A percentile compares a stretch with the other conserved stretches of the same genome.
Conservation (phyloP, 805 yeast species). For the Zygosaccharomyces bailii region DNA sequence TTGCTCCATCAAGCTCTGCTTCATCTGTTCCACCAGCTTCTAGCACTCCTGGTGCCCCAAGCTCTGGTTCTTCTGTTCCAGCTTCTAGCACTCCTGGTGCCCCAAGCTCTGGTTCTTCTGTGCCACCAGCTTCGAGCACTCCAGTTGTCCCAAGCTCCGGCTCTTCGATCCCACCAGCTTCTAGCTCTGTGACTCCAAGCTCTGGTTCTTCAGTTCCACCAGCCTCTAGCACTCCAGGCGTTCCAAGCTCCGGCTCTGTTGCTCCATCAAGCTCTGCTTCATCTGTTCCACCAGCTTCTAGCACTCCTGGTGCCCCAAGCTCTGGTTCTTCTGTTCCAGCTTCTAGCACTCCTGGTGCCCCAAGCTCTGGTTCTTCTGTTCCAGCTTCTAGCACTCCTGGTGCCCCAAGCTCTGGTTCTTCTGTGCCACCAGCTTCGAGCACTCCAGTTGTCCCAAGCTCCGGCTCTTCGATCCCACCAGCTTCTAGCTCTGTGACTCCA, state of each 20-base stretch:
- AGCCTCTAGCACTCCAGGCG: too few relatives aligned
- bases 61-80: neutral
- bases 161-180: neutral
- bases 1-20: neutral
- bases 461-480: neutral
- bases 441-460: too few relatives aligned
- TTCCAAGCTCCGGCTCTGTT: too few relatives aligned
- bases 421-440: neutral
- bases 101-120: neutral
- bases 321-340: too few relatives aligned
- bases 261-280: neutral
- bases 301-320: neutral
- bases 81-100: neutral
- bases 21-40: neutral
- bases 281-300: neutral
- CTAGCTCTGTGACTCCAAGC: too few relatives aligned
- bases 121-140: neutral
- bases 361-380: neutral
- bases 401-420: neutral
- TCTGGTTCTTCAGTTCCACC: too few relatives aligned
- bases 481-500: neutral
- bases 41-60: too few relatives aligned
- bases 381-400: neutral
- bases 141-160: neutral
- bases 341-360: too few relatives aligned